Evolutionary conservation across 1,139 yeast genomes (phyloP).

Genomic region (Geotrichum cucujoidarum): DNA sequence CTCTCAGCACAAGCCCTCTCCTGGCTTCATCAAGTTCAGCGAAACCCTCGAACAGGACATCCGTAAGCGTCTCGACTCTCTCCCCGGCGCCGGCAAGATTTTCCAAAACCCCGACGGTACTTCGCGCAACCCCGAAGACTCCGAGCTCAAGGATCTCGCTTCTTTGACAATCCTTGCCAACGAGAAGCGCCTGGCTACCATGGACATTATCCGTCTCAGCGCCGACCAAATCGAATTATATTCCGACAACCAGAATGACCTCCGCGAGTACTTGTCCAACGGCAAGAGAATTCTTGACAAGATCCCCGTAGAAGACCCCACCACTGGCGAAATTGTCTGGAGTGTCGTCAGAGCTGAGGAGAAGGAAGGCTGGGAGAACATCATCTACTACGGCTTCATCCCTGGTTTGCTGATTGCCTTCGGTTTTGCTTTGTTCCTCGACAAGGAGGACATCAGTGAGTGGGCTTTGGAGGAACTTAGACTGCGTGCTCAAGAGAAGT

Average conservation of each 20-base stretch:
- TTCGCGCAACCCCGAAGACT: constrained; percentile 64
- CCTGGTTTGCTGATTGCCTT: constrained; percentile 53
- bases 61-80: constrained; percentile 29
- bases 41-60: constrained; percentile 33
- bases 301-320: constrained; percentile 74
- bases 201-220: constrained; percentile 56
- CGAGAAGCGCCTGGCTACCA: constrained; percentile 54
- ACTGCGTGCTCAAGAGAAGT: constrained; percentile 67
- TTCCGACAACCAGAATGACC: constrained; percentile 59
- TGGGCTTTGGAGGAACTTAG: constrained; percentile 86
- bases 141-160: constrained; percentile 69
- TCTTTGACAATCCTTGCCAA: constrained; percentile 61
- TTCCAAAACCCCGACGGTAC: constrained; percentile 78
- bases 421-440: constrained; percentile 46
- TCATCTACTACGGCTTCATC: constrained; percentile 63
- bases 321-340: constrained; percentile 78
- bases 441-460: constrained; percentile 46
- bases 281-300: constrained; percentile 71
- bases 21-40: constrained; percentile 24
- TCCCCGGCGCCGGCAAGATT: constrained; percentile 38
- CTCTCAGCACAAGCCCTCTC: constrained; percentile 16
- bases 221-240: constrained; percentile 56
- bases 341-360: constrained; percentile 68
- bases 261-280: constrained; percentile 53
- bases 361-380: constrained; percentile 82